Evolutionary conservation across 257 asterid genomes (phyloP), one percentile per base, ranked within the genome.

Genomic region (Capsicum rhomboideum): DNA sequence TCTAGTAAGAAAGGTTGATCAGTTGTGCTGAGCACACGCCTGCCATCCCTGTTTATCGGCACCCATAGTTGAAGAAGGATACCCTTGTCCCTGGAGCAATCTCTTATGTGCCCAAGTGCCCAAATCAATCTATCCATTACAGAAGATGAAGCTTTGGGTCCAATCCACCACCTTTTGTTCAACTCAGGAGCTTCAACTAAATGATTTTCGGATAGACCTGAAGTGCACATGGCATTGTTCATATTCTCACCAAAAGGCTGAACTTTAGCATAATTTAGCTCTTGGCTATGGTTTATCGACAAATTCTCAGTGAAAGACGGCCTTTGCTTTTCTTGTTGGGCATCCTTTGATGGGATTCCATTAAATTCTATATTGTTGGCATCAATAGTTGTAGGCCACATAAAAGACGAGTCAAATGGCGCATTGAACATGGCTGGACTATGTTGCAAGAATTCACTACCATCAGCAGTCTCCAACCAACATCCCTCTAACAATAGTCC

Each of bases 31-130:
- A 96, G 90, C n/a, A 96, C 90, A n/a, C 93, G 91, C 82, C 84
- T 90, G 54, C 97, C 96, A 40, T 85, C 96, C 82, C 88, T 84
- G 42, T 83, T 89, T 64, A 96, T 91, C 0, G 99, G 98, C 4
- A 93, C 91, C 99, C 99, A 96, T 8, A 94, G 91, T 90, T 96
- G 99, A 84, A 96, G 91, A 34, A 96, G 98, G 20, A 87, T 87
- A 66, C 87, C 89, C 67, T 87, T 90, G 37, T 94, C 92, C 53
- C 90, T 88, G 0, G 97, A 91, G 83, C 83, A 88, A 37, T 91
- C 92, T 72, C 91, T 90, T 56, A 94, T 91, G 78, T 85, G 88
- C 12, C 90, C 85, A 21, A 96, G 90, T 0, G 97, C 98, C 21
- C 82, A 90, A 79, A 90, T 56, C 82, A 96, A 84, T 42, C 99